These are phyloP conservation scores for Cicer judaicum DNA, from an alignment of 306 rosid species.

Conservation along the genomic window DNA sequence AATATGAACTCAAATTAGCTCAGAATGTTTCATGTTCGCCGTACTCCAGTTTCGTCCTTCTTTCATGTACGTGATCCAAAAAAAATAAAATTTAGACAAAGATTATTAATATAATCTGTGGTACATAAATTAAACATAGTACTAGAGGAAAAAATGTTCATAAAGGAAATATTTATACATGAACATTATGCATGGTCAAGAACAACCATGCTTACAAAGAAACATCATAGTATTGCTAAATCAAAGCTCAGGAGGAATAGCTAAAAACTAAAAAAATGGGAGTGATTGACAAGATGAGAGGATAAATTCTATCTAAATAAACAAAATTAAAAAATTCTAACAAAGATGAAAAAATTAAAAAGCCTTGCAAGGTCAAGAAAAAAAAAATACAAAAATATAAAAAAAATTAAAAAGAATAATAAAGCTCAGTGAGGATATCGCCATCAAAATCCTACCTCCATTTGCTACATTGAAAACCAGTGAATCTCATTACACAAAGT, in stretches of 20 bases:
- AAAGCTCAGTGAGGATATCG: conserved; percentile 77
- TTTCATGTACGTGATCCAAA: too few species aligned
- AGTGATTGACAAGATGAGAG: conserved; percentile 14
- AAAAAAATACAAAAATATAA: background rate
- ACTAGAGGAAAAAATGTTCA: background rate
- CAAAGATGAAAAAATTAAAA: background rate
- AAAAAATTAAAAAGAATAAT: accelerated
- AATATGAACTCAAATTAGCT: too few species aligned
- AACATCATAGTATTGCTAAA: background rate
- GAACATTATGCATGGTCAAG: background rate
- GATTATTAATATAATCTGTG: background rate
- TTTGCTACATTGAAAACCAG: conserved; percentile 27
- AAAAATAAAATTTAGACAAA: too few species aligned
- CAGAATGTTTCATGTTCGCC: too few species aligned
- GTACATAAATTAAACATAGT: background rate
- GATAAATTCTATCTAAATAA: accelerated
- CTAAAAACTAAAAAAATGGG: background rate
- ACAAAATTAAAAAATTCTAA: accelerated
- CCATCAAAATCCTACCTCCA: conserved; percentile 43
- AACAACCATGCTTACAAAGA: background rate
- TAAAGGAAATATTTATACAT: background rate
- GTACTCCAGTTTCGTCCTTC: too few species aligned
- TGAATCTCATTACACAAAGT: conserved; percentile 21
- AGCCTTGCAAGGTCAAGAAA: conserved; percentile 97
- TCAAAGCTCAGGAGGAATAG: conserved; percentile 82